phyloP scores from a whole-genome alignment of 176 grass and related monocot species.

The Miscanthus lutarioriparius region DNA sequence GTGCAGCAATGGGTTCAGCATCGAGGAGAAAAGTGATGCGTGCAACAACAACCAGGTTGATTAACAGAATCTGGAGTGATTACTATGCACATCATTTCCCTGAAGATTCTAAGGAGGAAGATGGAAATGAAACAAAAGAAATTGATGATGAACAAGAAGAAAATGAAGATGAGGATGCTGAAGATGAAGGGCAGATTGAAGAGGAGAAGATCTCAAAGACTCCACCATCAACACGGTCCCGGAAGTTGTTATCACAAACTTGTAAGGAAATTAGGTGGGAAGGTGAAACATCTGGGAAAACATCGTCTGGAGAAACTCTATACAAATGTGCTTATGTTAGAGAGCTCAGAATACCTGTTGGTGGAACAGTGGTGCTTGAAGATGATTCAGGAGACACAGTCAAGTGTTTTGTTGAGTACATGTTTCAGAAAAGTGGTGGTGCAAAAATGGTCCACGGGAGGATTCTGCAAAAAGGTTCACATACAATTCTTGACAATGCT shows the following conservation, averaged over 20 bases:
- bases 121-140: constrained; percentile 65
- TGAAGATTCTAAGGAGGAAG: constrained; percentile 63
- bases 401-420: constrained; percentile 85
- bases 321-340: constrained; percentile 59
- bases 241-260: constrained; percentile 54
- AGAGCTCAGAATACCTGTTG: constrained; percentile 57
- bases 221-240: constrained; percentile 42
- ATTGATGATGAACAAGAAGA: constrained; percentile 79
- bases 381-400: constrained; percentile 65
- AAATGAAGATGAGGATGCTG: constrained; percentile 67
- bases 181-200: constrained; percentile 54
- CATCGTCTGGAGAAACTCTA: constrained; percentile 58
- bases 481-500: constrained; percentile 94
- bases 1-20: constrained; percentile 66
- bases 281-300: constrained; percentile 54
- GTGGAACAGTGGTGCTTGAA: constrained; percentile 58
- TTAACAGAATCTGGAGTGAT: constrained; percentile 85
- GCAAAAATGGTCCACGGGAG: constrained; percentile 90
- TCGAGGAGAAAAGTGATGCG: constrained; percentile 86
- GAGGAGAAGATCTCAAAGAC: constrained; percentile 39
- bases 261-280: constrained; percentile 69
- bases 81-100: constrained; percentile 91
- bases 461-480: constrained; percentile 60
- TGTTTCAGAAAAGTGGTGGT: constrained; percentile 78
- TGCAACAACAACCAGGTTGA: constrained; percentile 81